Conservation (phyloP, 1,139 yeast genomes). For the Saccharomycopsis phalli region DNA sequence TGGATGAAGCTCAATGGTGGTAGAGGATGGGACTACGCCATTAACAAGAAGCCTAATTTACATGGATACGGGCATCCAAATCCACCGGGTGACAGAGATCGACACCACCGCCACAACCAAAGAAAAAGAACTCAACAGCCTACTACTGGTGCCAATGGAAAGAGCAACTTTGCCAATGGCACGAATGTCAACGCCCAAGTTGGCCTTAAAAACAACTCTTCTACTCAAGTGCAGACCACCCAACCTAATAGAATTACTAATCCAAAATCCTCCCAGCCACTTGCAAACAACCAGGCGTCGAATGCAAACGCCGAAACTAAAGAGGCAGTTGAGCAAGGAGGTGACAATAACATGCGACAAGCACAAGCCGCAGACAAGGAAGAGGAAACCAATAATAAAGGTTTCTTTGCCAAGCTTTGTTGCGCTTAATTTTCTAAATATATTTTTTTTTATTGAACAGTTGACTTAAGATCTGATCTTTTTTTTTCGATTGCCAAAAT, state of each 20-base stretch:
- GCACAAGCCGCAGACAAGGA: constrained; percentile 10
- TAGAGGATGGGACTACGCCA: constrained; percentile 73
- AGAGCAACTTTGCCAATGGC: constrained; percentile 2
- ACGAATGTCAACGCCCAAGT: background rate
- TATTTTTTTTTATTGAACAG: too few species aligned
- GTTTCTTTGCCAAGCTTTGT: constrained; percentile 17
- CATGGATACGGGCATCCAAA: constrained; percentile 76
- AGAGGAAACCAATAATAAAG: constrained; percentile 7
- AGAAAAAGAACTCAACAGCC: constrained; percentile 20
- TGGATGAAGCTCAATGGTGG: constrained; percentile 83
- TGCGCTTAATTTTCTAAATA: constrained; percentile 7
- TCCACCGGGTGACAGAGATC: constrained; percentile 51
- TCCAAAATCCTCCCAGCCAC: constrained; percentile 4
- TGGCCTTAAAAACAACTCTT: constrained; percentile 4
- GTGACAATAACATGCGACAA: constrained; percentile 6
- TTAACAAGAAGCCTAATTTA: constrained; percentile 69
- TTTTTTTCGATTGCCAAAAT: background rate
- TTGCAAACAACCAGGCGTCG: background rate
- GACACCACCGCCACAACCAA: constrained; percentile 36
- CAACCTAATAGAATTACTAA: constrained; percentile 5
- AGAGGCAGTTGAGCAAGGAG: constrained; percentile 1
- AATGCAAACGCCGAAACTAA: constrained; percentile 1
- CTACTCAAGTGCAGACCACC: constrained; percentile 4
- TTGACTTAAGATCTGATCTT: too few species aligned
- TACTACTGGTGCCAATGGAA: constrained; percentile 1